A percentile compares a stretch with the other conserved stretches of the same genome.
These are phyloP conservation scores for Aspergillus texensis DNA, from an alignment of 2,329 filamentous ascomycete genomes.

Conservation along the genomic window DNA sequence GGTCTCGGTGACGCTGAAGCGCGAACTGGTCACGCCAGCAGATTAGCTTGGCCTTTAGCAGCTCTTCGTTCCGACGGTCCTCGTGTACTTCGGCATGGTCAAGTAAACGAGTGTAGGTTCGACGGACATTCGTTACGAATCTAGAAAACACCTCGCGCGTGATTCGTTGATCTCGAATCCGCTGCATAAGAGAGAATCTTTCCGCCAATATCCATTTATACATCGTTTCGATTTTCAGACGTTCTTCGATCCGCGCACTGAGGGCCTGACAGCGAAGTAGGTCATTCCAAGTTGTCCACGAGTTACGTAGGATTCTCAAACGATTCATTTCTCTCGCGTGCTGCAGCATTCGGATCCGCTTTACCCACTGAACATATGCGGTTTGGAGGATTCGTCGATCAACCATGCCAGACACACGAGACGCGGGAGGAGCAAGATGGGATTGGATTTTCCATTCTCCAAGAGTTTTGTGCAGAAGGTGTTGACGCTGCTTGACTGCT, in stretches of 20 bases:
- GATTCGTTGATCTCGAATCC: constrained; percentile 43
- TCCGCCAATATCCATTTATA: constrained; percentile 65
- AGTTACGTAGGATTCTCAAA: constrained; percentile 57
- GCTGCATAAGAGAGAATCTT: constrained; percentile 43
- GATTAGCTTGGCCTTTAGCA: constrained; percentile 38
- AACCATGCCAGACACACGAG: constrained; percentile 48
- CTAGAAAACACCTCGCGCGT: constrained; percentile 42
- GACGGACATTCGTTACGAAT: constrained; percentile 44
- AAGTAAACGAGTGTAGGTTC: constrained; percentile 40
- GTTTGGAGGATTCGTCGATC: constrained; percentile 50
- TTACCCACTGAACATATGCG: constrained; percentile 54
- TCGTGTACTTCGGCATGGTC: constrained; percentile 41
- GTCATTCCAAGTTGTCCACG: constrained; percentile 66
- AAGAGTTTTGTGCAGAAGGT: constrained; percentile 40
- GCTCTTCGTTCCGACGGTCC: constrained; percentile 34
- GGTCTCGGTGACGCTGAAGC: constrained; percentile 44
- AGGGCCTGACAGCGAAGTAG: constrained; percentile 58
- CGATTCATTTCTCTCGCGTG: constrained; percentile 56
- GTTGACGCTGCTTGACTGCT: constrained; percentile 34
- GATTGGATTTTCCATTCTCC: constrained; percentile 47
- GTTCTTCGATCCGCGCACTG: constrained; percentile 56
- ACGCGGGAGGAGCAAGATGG: constrained; percentile 45
- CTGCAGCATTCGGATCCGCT: constrained; percentile 46
- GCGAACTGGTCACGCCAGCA: constrained; percentile 43
- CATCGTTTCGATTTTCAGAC: constrained; percentile 57